phyloP scores from a whole-genome alignment of 371 early-diverging fungal species.

The Paraphysoderma sedebokerense region DNA sequence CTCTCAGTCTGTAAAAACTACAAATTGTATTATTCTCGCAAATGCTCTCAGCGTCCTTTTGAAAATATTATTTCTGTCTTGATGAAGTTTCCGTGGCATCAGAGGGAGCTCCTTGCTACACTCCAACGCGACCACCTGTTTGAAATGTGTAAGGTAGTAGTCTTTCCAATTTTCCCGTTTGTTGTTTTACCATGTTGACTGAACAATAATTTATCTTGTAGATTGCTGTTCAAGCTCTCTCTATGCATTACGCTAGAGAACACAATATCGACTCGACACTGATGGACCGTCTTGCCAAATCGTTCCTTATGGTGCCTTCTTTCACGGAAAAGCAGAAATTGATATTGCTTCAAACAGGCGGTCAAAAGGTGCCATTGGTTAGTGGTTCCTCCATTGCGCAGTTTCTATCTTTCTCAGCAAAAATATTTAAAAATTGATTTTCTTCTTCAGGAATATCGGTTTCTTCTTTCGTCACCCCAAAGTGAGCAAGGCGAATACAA shows the following conservation, averaged over 20 bases:
- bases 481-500: too few relatives aligned
- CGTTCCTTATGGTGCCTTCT: conserved; percentile 46
- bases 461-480: too few relatives aligned
- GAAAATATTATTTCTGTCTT: conserved; percentile 57
- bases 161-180: conserved; percentile 39
- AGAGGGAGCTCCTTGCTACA: conserved; percentile 33
- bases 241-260: too few relatives aligned
- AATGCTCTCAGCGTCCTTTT: conserved; percentile 36
- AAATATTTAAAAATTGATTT: too few relatives aligned
- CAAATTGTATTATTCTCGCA: conserved; percentile 12
- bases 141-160: conserved; percentile 47
- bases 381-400: too few relatives aligned
- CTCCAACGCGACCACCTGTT: conserved; percentile 59
- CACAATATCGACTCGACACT: conserved; percentile 40
- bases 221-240: too few relatives aligned
- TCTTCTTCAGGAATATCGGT: too few relatives aligned
- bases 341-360: conserved; percentile 22
- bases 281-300: conserved; percentile 34
- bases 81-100: conserved; percentile 58
- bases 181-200: conserved; percentile 37
- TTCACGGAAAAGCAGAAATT: conserved; percentile 58
- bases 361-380: too few relatives aligned
- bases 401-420: too few relatives aligned
- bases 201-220: too few relatives aligned
- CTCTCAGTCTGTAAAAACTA: conserved; percentile 54